Evolutionary conservation across 768 basidiomycete genomes (phyloP).

Genomic region (Mycena leptocephala): DNA sequence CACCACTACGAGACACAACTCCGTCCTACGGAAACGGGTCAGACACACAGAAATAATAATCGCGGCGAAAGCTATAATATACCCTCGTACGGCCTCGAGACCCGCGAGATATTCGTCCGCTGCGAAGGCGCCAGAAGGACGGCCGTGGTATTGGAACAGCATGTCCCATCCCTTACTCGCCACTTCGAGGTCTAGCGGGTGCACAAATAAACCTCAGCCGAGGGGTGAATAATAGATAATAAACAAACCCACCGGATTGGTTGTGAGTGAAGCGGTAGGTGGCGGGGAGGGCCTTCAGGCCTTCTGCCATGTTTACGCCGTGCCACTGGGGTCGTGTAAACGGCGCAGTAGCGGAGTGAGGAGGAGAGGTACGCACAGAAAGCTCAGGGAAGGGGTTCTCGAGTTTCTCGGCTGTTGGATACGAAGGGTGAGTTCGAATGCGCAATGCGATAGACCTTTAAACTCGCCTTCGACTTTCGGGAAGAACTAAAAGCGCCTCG

Average conservation of each 20-base stretch:
- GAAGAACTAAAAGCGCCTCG: slow-evolving; percentile 56
- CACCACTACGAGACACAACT: slow-evolving; percentile 70
- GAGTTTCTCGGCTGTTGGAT: slow-evolving; percentile 46
- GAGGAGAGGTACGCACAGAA: slow-evolving; percentile 42
- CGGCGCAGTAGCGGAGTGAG: neutral
- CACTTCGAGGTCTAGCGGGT: slow-evolving; percentile 58
- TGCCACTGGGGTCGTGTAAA: slow-evolving; percentile 59
- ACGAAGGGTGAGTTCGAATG: neutral
- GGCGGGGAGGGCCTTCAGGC: slow-evolving; percentile 68
- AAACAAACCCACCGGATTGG: slow-evolving; percentile 57
- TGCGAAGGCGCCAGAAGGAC: slow-evolving; percentile 70
- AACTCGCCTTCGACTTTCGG: slow-evolving; percentile 46
- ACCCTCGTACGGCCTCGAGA: slow-evolving; percentile 68
- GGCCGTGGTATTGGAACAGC: slow-evolving; percentile 72
- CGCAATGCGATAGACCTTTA: neutral
- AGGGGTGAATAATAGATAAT: neutral
- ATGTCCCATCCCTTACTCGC: slow-evolving; percentile 71
- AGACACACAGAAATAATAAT: neutral
- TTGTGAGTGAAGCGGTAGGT: slow-evolving; percentile 72
- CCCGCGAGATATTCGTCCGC: slow-evolving; percentile 74
- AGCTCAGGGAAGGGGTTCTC: slow-evolving; percentile 63
- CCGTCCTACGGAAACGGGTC: slow-evolving; percentile 56
- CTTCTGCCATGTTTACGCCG: slow-evolving; percentile 73
- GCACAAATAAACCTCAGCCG: neutral
- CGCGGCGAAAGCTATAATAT: neutral